These are phyloP conservation scores for Begonia loranthoides DNA, from an alignment of 306 rosid species.

Conservation along the genomic window DNA sequence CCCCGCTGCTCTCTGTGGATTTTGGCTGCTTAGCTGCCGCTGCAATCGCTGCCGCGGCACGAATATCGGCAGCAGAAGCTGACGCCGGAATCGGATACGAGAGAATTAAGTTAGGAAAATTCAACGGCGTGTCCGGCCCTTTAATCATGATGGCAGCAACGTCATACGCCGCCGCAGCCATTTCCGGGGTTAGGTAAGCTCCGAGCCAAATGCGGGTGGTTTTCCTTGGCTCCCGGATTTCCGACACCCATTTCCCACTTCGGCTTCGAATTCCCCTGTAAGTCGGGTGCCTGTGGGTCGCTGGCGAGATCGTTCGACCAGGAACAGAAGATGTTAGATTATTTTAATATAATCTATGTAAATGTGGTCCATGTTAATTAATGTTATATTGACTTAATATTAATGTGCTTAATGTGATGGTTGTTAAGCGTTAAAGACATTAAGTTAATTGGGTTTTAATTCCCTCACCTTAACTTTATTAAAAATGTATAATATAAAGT, in stretches of 20 bases:
- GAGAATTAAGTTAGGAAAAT: constrained; percentile 40
- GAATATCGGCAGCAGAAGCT: constrained; percentile 40
- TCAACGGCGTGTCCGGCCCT: constrained; percentile 49
- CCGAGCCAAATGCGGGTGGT: constrained; percentile 81
- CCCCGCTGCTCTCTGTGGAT: background rate
- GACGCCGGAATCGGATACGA: constrained; percentile 62
- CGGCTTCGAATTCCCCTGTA: constrained; percentile 56
- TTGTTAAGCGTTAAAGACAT: too few relatives aligned
- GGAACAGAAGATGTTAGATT: constrained; percentile 1
- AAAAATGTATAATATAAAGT: too few relatives aligned
- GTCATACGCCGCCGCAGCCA: constrained; percentile 88
- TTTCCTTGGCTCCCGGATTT: constrained; percentile 82
- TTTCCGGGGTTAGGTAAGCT: constrained; percentile 52
- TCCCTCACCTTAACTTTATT: too few relatives aligned
- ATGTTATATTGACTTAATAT: too few relatives aligned
- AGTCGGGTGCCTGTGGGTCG: constrained; percentile 15
- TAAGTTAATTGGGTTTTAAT: too few relatives aligned
- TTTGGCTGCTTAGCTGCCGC: constrained; percentile 37
- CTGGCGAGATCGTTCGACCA: background rate
- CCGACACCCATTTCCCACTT: constrained; percentile 88
- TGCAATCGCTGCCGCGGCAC: constrained; percentile 35
- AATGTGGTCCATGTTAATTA: too few relatives aligned
- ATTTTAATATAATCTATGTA: too few relatives aligned
- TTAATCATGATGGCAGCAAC: constrained; percentile 69
- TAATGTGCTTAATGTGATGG: too few relatives aligned